Percentiles rank a stretch among this genome's conserved stretches.
Evolutionary conservation across 768 basidiomycete genomes (phyloP).

Genomic region (Leccinum broughii): DNA sequence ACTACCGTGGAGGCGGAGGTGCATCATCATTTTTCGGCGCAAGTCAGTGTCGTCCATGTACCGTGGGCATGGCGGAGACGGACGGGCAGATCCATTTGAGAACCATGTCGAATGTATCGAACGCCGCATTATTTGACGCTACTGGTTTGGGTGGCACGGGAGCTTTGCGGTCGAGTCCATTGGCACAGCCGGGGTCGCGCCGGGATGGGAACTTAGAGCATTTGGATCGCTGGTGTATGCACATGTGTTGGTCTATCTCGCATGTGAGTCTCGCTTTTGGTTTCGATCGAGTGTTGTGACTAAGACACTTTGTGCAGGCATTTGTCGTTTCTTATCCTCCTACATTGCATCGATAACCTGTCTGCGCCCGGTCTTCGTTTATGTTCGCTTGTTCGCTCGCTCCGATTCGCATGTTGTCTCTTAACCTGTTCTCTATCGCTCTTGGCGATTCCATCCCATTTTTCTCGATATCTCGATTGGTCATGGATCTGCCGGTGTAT

Average conservation of each 20-base stretch:
- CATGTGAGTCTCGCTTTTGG: not conserved
- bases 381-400: too few relatives aligned
- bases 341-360: not conserved
- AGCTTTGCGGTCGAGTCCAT: conserved; percentile 23
- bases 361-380: not conserved
- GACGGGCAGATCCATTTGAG: conserved; percentile 19
- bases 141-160: conserved; percentile 18
- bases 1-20: not conserved
- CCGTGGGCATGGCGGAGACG: conserved; percentile 4
- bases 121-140: conserved; percentile 23
- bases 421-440: not conserved
- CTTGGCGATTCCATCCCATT: not conserved
- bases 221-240: not conserved
- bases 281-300: not conserved
- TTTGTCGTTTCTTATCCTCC: not conserved
- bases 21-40: conserved; percentile 21
- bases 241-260: conserved; percentile 3
- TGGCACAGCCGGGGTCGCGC: conserved; percentile 12
- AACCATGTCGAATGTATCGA: conserved; percentile 20
- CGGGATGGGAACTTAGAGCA: not conserved
- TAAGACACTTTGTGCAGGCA: not conserved
- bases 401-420: not conserved
- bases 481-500: too few relatives aligned
- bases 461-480: too few relatives aligned
- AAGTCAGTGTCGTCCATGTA: conserved; percentile 26